phyloP scores from a whole-genome alignment of 805 yeast species.

The Yamadazyma takamatsuzukensis region DNA sequence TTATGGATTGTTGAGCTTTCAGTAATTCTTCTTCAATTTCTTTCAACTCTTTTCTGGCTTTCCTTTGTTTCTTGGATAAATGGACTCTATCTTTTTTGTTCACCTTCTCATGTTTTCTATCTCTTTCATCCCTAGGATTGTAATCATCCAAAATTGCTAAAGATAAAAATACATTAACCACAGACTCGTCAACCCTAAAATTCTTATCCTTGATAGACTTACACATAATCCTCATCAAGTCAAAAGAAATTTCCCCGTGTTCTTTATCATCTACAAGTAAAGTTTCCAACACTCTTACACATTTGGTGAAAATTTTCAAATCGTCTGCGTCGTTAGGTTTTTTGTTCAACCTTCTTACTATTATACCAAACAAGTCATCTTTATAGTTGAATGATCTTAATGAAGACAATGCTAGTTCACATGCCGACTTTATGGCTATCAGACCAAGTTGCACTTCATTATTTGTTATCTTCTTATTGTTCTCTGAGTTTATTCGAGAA shows the following conservation, averaged over 20 bases:
- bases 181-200: slow-evolving; percentile 80
- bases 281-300: slow-evolving; percentile 64
- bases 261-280: slow-evolving; percentile 72
- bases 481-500: slow-evolving; percentile 34
- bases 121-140: slow-evolving; percentile 57
- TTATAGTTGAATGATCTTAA: slow-evolving; percentile 80
- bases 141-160: slow-evolving; percentile 65
- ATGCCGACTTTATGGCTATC: slow-evolving; percentile 70
- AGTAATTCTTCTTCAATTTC: slow-evolving; percentile 86
- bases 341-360: slow-evolving; percentile 64
- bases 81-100: slow-evolving; percentile 88
- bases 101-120: slow-evolving; percentile 45
- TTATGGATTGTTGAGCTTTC: slow-evolving; percentile 81
- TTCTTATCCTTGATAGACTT: slow-evolving; percentile 71
- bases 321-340: slow-evolving; percentile 51
- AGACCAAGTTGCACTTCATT: slow-evolving; percentile 46
- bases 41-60: slow-evolving; percentile 80
- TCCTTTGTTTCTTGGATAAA: slow-evolving; percentile 84
- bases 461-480: slow-evolving; percentile 26
- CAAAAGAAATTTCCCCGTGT: slow-evolving; percentile 76
- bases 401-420: slow-evolving; percentile 61
- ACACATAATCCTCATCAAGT: slow-evolving; percentile 61
- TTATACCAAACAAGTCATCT: slow-evolving; percentile 63
- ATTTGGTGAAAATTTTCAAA: slow-evolving; percentile 48
- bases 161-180: slow-evolving; percentile 67